Evolutionary conservation across 176 grass and related monocot genomes (phyloP), one percentile per base, ranked within the genome.

Genomic region (Triticum urartu): DNA sequence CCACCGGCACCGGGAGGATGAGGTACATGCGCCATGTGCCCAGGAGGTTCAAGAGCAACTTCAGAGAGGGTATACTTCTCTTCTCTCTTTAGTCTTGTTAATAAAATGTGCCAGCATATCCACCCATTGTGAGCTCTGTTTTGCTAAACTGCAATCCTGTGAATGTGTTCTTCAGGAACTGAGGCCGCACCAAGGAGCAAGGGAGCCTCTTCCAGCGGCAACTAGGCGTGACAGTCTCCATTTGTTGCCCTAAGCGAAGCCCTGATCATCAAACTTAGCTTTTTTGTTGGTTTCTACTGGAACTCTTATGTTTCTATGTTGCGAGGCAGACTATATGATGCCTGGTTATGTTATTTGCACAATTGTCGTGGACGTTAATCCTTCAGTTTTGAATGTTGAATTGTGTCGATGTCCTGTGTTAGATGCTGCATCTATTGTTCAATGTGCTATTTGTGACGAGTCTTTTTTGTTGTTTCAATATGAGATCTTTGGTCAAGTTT

Each of bases 1-100:
- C 92, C 34, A 97, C 94, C 0, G 94, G 94, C 8, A 94, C 92
- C 0, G 94, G 94, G 12, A 90, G 94, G 81, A 97, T 97, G 94
- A 94, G 94, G 88, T 94, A 97, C 88, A 86, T 97, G 43, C 92
- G 94, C 22, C 94, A 97, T 0, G 40, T 97, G 25, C 94, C 94
- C 32, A 80, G 86, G 48, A 89, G 92, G 52, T 97, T 97, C 89
- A 97, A 97, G 87, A 97, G 89, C 89, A 92, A 92, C 87, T 97
- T 97, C 87, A 86, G 94, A 84, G 92, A 97, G 91, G 94, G 94
- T 97, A 94, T 64, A 45, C 18, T 24, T 56, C 2, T 21, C 2
- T 85, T 38, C 20, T 47, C 2, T 30, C 11, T 4, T 12, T 68
- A 2, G 3, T 14, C 15, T 2, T 7, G 10, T 82, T 43, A 50